These are phyloP conservation scores for Melampsora abietis-canadensis DNA, from an alignment of 1,284 basidiomycete species.

Conservation along the genomic window DNA sequence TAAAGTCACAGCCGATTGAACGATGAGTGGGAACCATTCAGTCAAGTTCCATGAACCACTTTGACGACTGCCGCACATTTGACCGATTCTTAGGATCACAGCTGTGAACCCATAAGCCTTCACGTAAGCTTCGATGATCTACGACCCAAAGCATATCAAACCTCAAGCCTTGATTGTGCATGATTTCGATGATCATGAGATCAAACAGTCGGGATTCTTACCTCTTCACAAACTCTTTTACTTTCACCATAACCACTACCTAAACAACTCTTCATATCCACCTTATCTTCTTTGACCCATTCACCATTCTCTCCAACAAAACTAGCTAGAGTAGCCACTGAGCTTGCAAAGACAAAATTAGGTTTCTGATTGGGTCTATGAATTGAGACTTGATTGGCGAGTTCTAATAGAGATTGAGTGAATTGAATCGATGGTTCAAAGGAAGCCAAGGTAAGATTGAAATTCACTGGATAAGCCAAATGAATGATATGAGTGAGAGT, in stretches of 20 bases:
- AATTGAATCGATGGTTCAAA: constrained; percentile 10
- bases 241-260: constrained; percentile 23
- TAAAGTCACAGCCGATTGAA: background rate
- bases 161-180: background rate
- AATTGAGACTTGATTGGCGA: background rate
- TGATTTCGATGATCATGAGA: background rate
- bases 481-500: constrained; percentile 20
- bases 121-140: constrained; percentile 7
- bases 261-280: constrained; percentile 12
- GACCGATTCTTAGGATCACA: constrained; percentile 15
- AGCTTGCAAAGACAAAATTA: constrained; percentile 17
- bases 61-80: constrained; percentile 10
- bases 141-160: background rate
- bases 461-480: constrained; percentile 19
- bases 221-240: constrained; percentile 24
- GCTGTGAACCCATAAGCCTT: background rate
- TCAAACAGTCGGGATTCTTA: background rate
- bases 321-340: background rate
- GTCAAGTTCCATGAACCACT: constrained; percentile 3
- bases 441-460: constrained; percentile 8
- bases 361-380: background rate
- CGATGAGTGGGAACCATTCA: constrained; percentile 17
- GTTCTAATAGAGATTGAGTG: constrained; percentile 8
- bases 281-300: constrained; percentile 10
- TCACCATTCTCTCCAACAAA: background rate